Evolutionary conservation across 352 stramenopile genomes (phyloP).

Genomic region (Globisporangium radiosum): DNA sequence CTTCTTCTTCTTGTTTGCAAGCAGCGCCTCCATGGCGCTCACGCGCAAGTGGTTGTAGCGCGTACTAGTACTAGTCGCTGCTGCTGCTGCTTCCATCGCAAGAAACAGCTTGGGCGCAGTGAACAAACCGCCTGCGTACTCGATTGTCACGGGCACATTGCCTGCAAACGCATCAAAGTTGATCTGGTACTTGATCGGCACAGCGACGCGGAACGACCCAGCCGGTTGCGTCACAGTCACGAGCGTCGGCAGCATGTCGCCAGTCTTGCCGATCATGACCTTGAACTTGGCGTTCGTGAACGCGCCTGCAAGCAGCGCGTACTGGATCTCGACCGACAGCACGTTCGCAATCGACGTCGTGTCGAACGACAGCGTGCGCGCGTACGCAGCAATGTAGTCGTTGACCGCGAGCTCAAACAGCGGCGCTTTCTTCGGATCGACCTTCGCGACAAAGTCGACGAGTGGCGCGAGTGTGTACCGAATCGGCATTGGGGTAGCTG

Average conservation of each 20-base stretch:
- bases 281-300: conserved; percentile 19
- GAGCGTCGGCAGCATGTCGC: conserved; percentile 17
- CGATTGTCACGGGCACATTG: conserved; percentile 17
- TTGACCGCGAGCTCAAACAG: too few species aligned
- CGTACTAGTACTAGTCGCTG: too few species aligned
- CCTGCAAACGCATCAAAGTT: conserved; percentile 18
- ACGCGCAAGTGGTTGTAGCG: conserved; percentile 9
- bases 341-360: neutral
- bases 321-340: conserved; percentile 17
- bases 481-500: too few species aligned
- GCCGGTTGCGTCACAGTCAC: conserved; percentile 10
- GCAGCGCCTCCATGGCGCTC: conserved; percentile 16
- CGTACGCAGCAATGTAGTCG: conserved; percentile 6
- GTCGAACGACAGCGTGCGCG: conserved; percentile 16
- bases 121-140: conserved; percentile 21
- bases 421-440: too few species aligned
- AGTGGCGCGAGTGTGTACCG: too few species aligned
- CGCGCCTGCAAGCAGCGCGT: conserved; percentile 19
- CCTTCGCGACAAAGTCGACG: too few species aligned
- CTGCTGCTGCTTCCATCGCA: conserved; percentile 14
- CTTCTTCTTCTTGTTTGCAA: conserved; percentile 1
- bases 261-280: neutral
- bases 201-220: conserved; percentile 15
- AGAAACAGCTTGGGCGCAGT: conserved; percentile 13
- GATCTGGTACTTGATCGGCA: conserved; percentile 18